Evolutionary conservation across 78 protist genomes (phyloP).

Genomic region (Polysphondylium violaceum): DNA sequence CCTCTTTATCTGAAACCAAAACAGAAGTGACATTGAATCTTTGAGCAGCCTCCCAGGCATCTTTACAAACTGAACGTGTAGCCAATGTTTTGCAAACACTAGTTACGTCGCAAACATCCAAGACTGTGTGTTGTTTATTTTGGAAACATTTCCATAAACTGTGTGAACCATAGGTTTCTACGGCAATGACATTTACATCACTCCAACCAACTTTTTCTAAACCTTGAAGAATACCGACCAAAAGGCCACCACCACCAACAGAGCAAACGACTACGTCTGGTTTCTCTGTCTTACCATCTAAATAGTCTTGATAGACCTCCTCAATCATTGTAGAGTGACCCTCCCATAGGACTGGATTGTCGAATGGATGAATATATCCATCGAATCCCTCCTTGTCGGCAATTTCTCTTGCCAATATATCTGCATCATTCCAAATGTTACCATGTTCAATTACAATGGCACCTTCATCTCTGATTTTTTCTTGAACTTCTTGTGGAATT

Average conservation of each 20-base stretch:
- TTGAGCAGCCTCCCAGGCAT: constrained; percentile 34
- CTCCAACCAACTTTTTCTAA: constrained; percentile 70
- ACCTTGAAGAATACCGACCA: constrained; percentile 66
- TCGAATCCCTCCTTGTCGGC: constrained; percentile 50
- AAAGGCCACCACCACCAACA: constrained; percentile 86
- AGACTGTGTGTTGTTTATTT: neutral
- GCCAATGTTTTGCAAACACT: constrained; percentile 36
- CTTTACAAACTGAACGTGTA: constrained; percentile 57
- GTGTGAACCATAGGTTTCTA: constrained; percentile 76
- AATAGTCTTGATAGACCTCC: constrained; percentile 18
- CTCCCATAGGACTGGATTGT: constrained; percentile 76
- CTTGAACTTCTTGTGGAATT: constrained; percentile 46
- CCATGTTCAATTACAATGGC: constrained; percentile 81
- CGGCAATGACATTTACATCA: constrained; percentile 66
- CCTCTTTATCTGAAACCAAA: constrained; percentile 64
- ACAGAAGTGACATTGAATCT: constrained; percentile 25
- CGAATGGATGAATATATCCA: constrained; percentile 82
- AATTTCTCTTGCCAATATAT: constrained; percentile 51
- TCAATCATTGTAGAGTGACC: constrained; percentile 77
- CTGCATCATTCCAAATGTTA: constrained; percentile 82
- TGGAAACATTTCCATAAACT: constrained; percentile 35
- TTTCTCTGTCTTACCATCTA: neutral
- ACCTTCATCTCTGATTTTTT: constrained; percentile 73
- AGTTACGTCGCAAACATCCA: constrained; percentile 7
- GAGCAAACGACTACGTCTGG: constrained; percentile 74